phyloP scores from a whole-genome alignment of 2,329 filamentous ascomycete species.

The Dryadomyces sulphureus region DNA sequence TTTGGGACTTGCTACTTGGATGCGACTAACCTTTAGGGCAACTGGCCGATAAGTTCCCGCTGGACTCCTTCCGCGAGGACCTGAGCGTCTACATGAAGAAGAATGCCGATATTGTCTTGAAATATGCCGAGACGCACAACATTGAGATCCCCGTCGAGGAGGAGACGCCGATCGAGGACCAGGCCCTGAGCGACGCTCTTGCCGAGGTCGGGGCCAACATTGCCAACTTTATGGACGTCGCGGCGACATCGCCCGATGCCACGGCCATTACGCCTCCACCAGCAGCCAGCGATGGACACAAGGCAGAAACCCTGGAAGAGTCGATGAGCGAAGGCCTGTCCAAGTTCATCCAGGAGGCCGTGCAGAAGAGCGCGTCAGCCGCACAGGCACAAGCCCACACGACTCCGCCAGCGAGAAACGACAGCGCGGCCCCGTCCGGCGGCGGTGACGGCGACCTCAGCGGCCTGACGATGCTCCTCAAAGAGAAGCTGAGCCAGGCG shows the following conservation, averaged over 20 bases:
- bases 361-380: constrained; percentile 7
- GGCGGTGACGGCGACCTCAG: constrained; percentile 7
- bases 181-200: neutral
- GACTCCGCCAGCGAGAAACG: neutral
- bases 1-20: neutral
- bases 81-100: constrained; percentile 18
- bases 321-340: constrained; percentile 7
- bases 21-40: constrained; percentile 4
- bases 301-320: neutral
- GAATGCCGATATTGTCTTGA: constrained; percentile 17
- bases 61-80: constrained; percentile 21
- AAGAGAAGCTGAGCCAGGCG: constrained; percentile 12
- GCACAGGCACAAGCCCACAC: neutral
- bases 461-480: constrained; percentile 15
- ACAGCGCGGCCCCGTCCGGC: neutral
- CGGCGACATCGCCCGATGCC: neutral
- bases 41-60: constrained; percentile 23
- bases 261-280: neutral
- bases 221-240: neutral
- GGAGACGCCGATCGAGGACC: constrained; percentile 13
- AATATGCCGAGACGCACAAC: constrained; percentile 23
- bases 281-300: neutral
- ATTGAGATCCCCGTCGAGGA: constrained; percentile 21
- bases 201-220: neutral
- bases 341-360: constrained; percentile 13